These are phyloP conservation scores for Psidium friedrichsthalianum DNA, from an alignment of 345 rosid species.

Conservation along the genomic window DNA sequence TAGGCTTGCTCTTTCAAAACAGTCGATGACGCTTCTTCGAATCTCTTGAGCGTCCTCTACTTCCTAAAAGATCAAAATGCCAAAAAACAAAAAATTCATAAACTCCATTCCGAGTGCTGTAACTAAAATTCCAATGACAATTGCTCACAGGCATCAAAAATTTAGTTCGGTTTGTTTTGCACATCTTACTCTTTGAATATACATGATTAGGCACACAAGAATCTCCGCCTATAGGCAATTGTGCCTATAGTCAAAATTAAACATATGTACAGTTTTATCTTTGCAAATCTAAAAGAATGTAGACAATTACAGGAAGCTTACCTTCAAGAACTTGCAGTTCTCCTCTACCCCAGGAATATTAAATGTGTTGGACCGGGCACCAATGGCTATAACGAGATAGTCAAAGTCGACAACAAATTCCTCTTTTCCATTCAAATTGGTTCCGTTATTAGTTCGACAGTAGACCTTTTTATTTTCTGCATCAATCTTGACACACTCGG, in stretches of 20 bases:
- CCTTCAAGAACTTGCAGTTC: constrained; percentile 91
- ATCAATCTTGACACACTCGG: constrained; percentile 87
- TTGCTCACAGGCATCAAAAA: background rate
- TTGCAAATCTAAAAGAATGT: background rate
- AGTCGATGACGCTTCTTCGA: constrained; percentile 69
- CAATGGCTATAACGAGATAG: constrained; percentile 90
- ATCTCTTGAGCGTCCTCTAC: constrained; percentile 95
- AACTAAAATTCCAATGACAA: background rate
- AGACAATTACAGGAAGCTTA: constrained; percentile 8
- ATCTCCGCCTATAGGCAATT: background rate
- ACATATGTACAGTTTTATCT: background rate
- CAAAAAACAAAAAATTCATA: background rate
- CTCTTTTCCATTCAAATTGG: constrained; percentile 35
- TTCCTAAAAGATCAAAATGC: constrained; percentile 39
- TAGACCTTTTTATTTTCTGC: constrained; percentile 61
- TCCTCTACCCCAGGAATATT: constrained; percentile 92
- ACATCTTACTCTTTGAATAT: background rate
- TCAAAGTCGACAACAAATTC: constrained; percentile 81
- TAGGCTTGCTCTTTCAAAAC: constrained; percentile 87
- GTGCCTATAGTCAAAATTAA: background rate
- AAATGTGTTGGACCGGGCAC: constrained; percentile 90
- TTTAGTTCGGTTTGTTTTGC: background rate
- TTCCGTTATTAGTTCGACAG: constrained; percentile 47
- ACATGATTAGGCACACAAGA: background rate
- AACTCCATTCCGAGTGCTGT: background rate